These are phyloP conservation scores for Erythrobasidium yunnanense DNA, from an alignment of 768 basidiomycete species.

Conservation along the genomic window DNA sequence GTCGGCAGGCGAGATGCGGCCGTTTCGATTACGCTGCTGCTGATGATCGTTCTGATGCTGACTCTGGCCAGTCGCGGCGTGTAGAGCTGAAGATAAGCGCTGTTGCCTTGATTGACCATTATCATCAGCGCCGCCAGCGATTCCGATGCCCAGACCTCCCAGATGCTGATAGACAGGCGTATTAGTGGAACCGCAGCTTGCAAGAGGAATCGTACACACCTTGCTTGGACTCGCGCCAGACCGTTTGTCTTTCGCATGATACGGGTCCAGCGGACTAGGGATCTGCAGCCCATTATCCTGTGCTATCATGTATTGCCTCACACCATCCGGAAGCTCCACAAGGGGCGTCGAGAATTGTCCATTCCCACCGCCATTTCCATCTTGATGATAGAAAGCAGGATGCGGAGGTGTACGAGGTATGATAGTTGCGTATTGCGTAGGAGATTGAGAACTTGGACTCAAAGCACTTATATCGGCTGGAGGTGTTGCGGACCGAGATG, in stretches of 20 bases:
- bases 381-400: background rate
- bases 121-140: too few species aligned
- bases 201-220: background rate
- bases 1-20: too few species aligned
- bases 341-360: background rate
- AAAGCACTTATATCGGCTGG: background rate
- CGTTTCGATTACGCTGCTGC: too few species aligned
- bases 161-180: background rate
- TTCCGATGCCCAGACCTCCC: too few species aligned
- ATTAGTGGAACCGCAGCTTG: too few species aligned
- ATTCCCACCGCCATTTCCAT: background rate
- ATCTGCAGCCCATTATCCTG: background rate
- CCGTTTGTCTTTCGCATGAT: background rate
- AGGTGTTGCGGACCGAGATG: conserved; percentile 7
- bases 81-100: too few species aligned
- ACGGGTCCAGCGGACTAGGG: conserved; percentile 12
- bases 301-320: conserved; percentile 3
- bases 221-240: background rate
- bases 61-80: too few species aligned
- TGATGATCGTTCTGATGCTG: too few species aligned
- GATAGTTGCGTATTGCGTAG: conserved; percentile 1
- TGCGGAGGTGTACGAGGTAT: conserved; percentile 3
- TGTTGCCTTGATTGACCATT: too few species aligned
- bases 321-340: conserved; percentile 20
- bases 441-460: background rate